These are phyloP conservation scores for Pinguiococcus pyrenoidosus DNA, from an alignment of 108 stramenopile genomes.

Conservation along the genomic window DNA sequence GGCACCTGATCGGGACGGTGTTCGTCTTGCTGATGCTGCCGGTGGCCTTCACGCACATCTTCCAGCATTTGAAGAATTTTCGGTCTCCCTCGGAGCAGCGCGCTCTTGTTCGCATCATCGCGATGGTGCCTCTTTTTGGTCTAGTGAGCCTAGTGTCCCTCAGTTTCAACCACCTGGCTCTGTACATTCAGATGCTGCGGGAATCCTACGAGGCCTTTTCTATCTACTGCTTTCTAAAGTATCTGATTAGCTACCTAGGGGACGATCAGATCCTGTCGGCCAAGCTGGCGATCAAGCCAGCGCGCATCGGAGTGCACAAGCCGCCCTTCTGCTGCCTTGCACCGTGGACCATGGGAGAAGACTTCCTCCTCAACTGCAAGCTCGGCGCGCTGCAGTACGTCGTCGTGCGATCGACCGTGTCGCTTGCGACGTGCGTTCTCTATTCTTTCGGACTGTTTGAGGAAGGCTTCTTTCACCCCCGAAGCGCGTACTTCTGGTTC, in stretches of 20 bases:
- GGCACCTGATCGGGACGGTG: too few species aligned
- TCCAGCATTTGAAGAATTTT: conserved; percentile 31
- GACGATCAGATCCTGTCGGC: neutral
- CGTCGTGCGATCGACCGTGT: neutral
- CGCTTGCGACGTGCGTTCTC: neutral
- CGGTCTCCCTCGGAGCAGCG: conserved; percentile 30
- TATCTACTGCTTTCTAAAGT: conserved; percentile 35
- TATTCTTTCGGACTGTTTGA: conserved; percentile 3
- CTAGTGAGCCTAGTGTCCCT: conserved; percentile 26
- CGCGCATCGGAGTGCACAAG: conserved; percentile 11
- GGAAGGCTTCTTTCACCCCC: conserved; percentile 23
- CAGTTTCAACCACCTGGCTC: conserved; percentile 6
- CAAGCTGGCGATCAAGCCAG: conserved; percentile 15
- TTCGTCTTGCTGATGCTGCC: conserved; percentile 2
- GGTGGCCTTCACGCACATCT: conserved; percentile 6
- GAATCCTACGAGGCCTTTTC: conserved; percentile 33
- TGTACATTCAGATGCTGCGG: neutral
- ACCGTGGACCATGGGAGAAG: conserved; percentile 27
- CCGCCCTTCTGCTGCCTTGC: conserved; percentile 28
- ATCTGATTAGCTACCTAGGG: conserved; percentile 16
- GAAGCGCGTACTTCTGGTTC: conserved; percentile 23
- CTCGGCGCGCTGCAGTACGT: conserved; percentile 23
- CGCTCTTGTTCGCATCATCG: conserved; percentile 31
- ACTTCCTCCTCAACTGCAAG: conserved; percentile 32
- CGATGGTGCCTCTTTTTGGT: conserved; percentile 36